These are phyloP conservation scores for Verticillium nubilum DNA, from an alignment of 2,329 filamentous ascomycete genomes.

Conservation along the genomic window DNA sequence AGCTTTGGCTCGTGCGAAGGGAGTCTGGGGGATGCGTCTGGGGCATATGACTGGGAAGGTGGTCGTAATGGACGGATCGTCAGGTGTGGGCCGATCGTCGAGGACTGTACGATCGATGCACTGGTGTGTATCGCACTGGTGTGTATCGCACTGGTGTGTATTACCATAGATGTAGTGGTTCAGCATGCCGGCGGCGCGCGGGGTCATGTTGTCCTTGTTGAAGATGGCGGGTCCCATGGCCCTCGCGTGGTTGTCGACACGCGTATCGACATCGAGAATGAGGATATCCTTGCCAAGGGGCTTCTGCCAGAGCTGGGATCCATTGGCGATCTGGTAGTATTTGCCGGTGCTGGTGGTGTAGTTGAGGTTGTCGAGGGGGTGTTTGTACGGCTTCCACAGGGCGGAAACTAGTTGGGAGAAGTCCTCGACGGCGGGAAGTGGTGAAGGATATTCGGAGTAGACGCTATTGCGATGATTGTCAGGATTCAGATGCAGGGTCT, in stretches of 20 bases:
- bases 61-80: background rate
- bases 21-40: no score
- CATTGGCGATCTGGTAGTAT: background rate
- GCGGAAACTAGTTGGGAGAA: background rate
- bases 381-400: constrained; percentile 1
- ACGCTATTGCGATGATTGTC: background rate
- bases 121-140: background rate
- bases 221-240: constrained; percentile 2
- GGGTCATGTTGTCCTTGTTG: constrained; percentile 4
- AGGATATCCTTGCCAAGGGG: constrained; percentile 4
- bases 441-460: background rate
- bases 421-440: background rate
- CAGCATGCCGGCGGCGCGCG: constrained; percentile 18
- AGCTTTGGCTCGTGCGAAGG: background rate
- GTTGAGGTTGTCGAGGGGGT: background rate
- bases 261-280: constrained; percentile 9
- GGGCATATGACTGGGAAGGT: no score
- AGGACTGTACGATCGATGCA: background rate
- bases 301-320: background rate
- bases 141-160: background rate
- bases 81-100: background rate
- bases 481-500: no score
- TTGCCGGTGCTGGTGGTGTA: background rate
- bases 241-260: constrained; percentile 1
- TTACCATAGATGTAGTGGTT: constrained; percentile 32